phyloP scores from a whole-genome alignment of 108 stramenopile species.

The Pseudonitzschia multiseries region DNA sequence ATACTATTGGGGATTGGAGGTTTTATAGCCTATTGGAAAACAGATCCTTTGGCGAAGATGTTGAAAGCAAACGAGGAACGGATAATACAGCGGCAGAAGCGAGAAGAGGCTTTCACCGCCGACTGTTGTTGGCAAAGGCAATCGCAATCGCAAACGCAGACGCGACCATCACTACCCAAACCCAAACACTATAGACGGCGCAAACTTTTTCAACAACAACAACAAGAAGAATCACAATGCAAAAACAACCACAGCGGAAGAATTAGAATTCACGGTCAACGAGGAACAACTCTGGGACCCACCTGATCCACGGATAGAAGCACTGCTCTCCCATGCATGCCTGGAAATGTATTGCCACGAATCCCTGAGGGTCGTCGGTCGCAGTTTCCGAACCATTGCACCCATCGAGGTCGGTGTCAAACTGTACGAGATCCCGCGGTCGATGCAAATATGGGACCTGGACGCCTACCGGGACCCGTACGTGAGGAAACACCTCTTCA shows the following conservation, averaged over 20 bases:
- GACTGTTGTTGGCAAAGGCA: background rate
- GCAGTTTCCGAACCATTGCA: constrained; percentile 22
- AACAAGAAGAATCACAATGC: background rate
- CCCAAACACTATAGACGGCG: background rate
- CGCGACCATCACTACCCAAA: no score
- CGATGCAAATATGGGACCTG: constrained; percentile 78
- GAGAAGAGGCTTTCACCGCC: background rate
- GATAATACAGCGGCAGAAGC: background rate
- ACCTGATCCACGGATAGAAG: constrained; percentile 18
- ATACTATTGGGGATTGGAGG: constrained; percentile 1
- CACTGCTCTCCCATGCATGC: constrained; percentile 25
- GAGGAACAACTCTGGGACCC: constrained; percentile 15
- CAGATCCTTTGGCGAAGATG: background rate
- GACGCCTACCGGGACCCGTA: constrained; percentile 73
- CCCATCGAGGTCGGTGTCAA: constrained; percentile 44
- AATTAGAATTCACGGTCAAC: background rate
- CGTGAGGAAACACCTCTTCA: constrained; percentile 52
- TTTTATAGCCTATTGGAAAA: background rate
- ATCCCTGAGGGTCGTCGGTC: constrained; percentile 10
- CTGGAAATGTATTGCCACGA: constrained; percentile 21
- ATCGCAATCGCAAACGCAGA: background rate
- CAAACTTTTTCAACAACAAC: background rate
- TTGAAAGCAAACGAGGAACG: background rate
- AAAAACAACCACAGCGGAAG: background rate
- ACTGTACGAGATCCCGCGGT: constrained; percentile 67